Evolutionary conservation across 108 stramenopile genomes (phyloP).

Genomic region (Conticribra guillardii): DNA sequence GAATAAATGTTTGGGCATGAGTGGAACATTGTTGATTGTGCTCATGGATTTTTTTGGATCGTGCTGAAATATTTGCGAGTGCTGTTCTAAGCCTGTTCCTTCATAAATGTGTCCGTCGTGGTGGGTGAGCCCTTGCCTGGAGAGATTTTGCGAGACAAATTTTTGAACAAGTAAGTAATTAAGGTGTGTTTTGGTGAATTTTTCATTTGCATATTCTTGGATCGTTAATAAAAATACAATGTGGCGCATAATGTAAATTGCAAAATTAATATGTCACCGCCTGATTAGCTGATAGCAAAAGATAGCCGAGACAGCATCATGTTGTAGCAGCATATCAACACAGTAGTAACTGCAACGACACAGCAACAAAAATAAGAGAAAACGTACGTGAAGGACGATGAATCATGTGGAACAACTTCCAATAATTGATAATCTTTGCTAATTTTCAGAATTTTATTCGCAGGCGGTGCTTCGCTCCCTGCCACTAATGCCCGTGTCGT

Average conservation of each 20-base stretch:
- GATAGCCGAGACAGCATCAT: neutral
- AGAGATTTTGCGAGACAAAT: neutral
- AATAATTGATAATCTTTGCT: slow-evolving; percentile 41
- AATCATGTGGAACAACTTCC: slow-evolving; percentile 54
- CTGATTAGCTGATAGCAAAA: neutral
- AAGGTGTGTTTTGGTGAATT: neutral
- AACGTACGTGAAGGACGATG: slow-evolving; percentile 60
- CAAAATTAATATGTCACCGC: neutral
- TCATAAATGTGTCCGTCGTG: slow-evolving; percentile 52
- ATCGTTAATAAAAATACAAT: neutral
- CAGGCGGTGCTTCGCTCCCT: too few species aligned
- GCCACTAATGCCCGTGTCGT: too few species aligned
- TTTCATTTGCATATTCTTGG: too few species aligned
- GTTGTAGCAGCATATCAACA: neutral
- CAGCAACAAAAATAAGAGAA: neutral
- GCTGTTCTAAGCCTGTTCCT: slow-evolving; percentile 66
- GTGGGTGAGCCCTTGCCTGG: slow-evolving; percentile 64
- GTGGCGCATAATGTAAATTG: neutral
- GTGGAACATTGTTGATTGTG: slow-evolving; percentile 13
- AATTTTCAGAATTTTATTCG: slow-evolving; percentile 14
- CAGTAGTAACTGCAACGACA: neutral
- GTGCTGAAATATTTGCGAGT: slow-evolving; percentile 56
- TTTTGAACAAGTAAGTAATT: neutral
- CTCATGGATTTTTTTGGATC: slow-evolving; percentile 45
- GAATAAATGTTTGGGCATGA: slow-evolving; percentile 54